Percentiles rank a stretch among this genome's conserved stretches.
Evolutionary conservation across 495 filamentous ascomycete species (phyloP).

Genomic region (Hyphodiscus hymeniophilus): DNA sequence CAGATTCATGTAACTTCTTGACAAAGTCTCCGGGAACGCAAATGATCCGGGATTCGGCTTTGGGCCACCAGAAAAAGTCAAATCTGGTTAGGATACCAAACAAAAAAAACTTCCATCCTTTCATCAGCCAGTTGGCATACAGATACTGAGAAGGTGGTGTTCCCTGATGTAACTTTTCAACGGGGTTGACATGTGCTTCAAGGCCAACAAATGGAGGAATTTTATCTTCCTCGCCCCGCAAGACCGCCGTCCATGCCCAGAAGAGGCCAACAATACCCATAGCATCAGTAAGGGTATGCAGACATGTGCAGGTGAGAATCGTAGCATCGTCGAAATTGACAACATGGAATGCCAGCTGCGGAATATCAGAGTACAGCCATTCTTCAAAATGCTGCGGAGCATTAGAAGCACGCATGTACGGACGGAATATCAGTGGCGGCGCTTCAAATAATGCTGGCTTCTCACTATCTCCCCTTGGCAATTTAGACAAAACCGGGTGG

Average conservation of each 20-base stretch:
- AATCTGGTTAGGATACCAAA: slow-evolving; percentile 17
- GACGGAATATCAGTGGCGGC: too few relatives aligned
- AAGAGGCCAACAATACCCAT: slow-evolving; percentile 32
- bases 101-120: slow-evolving; percentile 18
- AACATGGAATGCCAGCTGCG: slow-evolving; percentile 39
- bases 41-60: background rate
- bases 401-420: background rate
- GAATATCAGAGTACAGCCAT: slow-evolving; percentile 31
- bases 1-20: background rate
- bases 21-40: background rate
- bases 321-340: slow-evolving; percentile 41
- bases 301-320: slow-evolving; percentile 35
- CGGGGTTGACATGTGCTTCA: slow-evolving; percentile 24
- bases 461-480: too few relatives aligned
- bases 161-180: slow-evolving; percentile 18
- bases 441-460: too few relatives aligned
- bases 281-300: slow-evolving; percentile 41
- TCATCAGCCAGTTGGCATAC: slow-evolving; percentile 20
- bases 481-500: too few relatives aligned
- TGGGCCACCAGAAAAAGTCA: background rate
- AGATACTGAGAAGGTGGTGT: slow-evolving; percentile 18
- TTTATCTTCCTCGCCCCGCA: slow-evolving; percentile 30
- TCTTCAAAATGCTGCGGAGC: slow-evolving; percentile 29
- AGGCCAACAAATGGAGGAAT: slow-evolving; percentile 30
- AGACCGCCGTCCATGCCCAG: slow-evolving; percentile 28